A percentile compares a stretch with the other conserved stretches of the same genome.
These are phyloP conservation scores for Ilex aquifolium DNA, from an alignment of 257 asterid genomes.

Conservation along the genomic window DNA sequence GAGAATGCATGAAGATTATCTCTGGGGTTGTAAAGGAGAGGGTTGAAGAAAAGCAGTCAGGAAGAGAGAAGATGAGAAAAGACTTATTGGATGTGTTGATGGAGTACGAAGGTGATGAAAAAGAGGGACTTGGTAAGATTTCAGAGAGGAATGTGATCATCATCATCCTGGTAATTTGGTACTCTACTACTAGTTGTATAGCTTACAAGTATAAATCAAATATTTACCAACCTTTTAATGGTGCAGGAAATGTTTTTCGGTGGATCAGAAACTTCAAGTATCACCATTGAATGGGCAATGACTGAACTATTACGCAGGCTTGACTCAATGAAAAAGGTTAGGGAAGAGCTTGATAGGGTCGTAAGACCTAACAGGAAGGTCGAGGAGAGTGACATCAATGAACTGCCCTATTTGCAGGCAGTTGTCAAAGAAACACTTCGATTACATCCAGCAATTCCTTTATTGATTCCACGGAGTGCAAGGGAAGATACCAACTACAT, in stretches of 20 bases:
- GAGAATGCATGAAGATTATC: background rate
- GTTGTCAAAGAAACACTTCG: constrained; percentile 16
- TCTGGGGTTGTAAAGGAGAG: constrained; percentile 7
- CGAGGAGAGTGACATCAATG: constrained; percentile 24
- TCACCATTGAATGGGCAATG: constrained; percentile 34
- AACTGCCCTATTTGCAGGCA: constrained; percentile 22
- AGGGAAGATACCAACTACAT: constrained; percentile 19
- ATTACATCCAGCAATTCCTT: constrained; percentile 28
- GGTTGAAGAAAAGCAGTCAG: background rate
- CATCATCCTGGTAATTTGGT: background rate
- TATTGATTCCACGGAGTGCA: constrained; percentile 25
- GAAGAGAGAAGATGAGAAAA: background rate
- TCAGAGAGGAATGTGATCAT: background rate
- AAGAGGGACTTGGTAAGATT: background rate
- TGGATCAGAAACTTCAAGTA: constrained; percentile 29
- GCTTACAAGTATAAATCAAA: too few species aligned
- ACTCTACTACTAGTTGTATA: too few species aligned
- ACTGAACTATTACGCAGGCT: constrained; percentile 26
- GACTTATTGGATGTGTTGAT: constrained; percentile 14
- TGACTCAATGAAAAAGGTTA: constrained; percentile 15
- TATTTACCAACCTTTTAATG: background rate
- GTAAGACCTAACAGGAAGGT: constrained; percentile 9
- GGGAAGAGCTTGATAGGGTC: constrained; percentile 14
- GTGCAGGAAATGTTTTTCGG: constrained; percentile 29
- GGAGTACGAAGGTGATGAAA: constrained; percentile 8